Evolutionary conservation across 1,284 basidiomycete species (phyloP), one percentile per base, ranked within the genome.

Genomic region (Pyrrhoderma noxium): DNA sequence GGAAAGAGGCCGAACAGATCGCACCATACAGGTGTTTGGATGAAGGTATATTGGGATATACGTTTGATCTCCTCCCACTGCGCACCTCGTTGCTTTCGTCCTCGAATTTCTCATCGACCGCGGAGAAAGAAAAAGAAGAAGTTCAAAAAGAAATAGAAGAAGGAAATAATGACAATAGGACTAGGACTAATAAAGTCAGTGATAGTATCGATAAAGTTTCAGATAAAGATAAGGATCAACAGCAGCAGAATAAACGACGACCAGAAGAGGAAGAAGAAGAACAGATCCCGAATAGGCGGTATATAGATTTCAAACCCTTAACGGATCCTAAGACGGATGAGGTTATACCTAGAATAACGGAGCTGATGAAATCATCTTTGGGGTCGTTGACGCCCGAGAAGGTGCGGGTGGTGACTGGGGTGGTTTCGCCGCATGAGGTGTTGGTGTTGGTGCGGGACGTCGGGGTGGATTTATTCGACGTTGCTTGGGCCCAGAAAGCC

Each of bases 381-480:
- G 50, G 51, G 0, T 60, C 70, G 0, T 70, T 89, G 0, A 71
- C 82, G 0, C 18, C 58, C 2, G 52, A 57, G 11, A 90, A 89
- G 63, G 74, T 74, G 0, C 81, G 88, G 14, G 60, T 89, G 9
- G 72, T 76, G 34, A 79, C 80, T 39, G 78, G 77, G 0, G 63
- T 73, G 0, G 60, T 60, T 0, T 82, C 82, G 0, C 89, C 89
- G 1, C 89, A 90, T 55, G 83, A 87, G 50, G 77, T 89, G 21
- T 75, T 92, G 2, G 65, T 65, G 5, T 73, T 89, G 21, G 72
- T 90, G 23, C 66, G 68, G 2, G 70, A 77, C 42, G 71, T 82
- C 3, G 89, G 89, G 0, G 62, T 87, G 11, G 89, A 92, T 60
- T 57, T 90, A 0, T 83, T 91, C 55, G 87, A 89, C 58, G 74